Conservation (phyloP, 495 filamentous ascomycete genomes). For the Xylaria sp. region DNA sequence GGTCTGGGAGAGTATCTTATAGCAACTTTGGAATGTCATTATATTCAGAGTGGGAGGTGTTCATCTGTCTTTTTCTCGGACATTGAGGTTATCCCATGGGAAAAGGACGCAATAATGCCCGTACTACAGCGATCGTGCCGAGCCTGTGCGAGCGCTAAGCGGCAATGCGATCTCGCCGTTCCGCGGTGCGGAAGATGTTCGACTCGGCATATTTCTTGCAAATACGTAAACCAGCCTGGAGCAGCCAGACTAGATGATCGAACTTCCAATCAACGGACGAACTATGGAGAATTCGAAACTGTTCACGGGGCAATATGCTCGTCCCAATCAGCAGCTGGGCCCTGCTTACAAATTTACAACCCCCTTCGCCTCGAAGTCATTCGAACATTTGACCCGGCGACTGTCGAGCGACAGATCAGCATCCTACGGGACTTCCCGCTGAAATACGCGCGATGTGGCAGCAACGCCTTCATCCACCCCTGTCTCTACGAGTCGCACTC, state of each 20-base stretch:
- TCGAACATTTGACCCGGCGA: not conserved
- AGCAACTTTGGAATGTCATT: not conserved
- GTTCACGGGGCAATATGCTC: not conserved
- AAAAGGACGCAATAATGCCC: not conserved
- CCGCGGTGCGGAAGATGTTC: not conserved
- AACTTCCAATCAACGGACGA: not conserved
- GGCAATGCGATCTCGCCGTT: not conserved
- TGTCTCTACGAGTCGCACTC: not conserved
- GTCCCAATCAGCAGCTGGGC: not conserved
- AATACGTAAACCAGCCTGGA: slow-evolving; percentile 2
- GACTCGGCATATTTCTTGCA: not conserved
- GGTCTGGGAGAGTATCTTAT: not conserved
- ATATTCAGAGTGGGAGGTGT: not conserved
- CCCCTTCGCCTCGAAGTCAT: slow-evolving; percentile 1
- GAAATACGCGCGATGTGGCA: not conserved
- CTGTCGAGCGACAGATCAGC: not conserved
- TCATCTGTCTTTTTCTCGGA: not conserved
- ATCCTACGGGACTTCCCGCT: not conserved
- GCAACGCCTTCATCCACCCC: not conserved
- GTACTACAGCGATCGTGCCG: not conserved
- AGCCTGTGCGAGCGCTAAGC: not conserved
- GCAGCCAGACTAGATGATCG: not conserved
- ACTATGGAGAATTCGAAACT: not conserved
- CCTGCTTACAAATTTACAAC: not conserved
- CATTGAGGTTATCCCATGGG: not conserved